Evolutionary conservation across 805 yeast species (phyloP).

Genomic region (Ogataea pilisensis): DNA sequence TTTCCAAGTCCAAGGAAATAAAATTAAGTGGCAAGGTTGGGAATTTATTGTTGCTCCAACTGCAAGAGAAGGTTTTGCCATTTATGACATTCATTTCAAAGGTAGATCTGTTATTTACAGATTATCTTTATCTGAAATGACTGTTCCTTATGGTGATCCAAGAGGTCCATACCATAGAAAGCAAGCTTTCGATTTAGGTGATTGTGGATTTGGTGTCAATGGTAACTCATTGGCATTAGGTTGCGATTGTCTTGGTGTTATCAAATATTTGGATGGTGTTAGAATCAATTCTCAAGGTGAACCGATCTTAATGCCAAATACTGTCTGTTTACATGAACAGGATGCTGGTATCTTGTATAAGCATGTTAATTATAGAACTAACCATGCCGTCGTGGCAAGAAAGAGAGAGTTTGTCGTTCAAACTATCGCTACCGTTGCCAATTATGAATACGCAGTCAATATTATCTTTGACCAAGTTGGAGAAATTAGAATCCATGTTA

Average conservation of each 20-base stretch:
- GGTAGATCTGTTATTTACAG: conserved; percentile 76
- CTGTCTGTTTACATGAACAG: conserved; percentile 78
- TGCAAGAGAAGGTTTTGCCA: conserved; percentile 75
- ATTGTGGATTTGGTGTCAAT: conserved; percentile 74
- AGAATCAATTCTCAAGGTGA: conserved; percentile 56
- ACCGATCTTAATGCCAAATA: conserved; percentile 58
- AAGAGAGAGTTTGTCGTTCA: conserved; percentile 77
- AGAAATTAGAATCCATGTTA: conserved; percentile 68
- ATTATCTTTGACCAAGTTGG: conserved; percentile 75
- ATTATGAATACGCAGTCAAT: conserved; percentile 75
- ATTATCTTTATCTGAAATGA: conserved; percentile 75
- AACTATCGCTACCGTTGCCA: conserved; percentile 80
- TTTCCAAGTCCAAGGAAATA: conserved; percentile 55
- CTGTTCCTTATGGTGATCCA: conserved; percentile 85
- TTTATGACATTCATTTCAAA: conserved; percentile 69
- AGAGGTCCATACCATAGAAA: conserved; percentile 80
- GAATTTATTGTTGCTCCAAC: conserved; percentile 67
- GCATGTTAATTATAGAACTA: conserved; percentile 77
- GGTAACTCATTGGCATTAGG: conserved; percentile 69
- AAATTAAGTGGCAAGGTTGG: conserved; percentile 81
- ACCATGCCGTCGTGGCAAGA: conserved; percentile 65
- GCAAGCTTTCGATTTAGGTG: conserved; percentile 85
- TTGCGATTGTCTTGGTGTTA: conserved; percentile 79
- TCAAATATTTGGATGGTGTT: conserved; percentile 64
- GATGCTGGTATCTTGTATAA: conserved; percentile 74